These are phyloP conservation scores for Seiridium unicorne DNA, from an alignment of 2,329 filamentous ascomycete genomes.

Conservation along the genomic window DNA sequence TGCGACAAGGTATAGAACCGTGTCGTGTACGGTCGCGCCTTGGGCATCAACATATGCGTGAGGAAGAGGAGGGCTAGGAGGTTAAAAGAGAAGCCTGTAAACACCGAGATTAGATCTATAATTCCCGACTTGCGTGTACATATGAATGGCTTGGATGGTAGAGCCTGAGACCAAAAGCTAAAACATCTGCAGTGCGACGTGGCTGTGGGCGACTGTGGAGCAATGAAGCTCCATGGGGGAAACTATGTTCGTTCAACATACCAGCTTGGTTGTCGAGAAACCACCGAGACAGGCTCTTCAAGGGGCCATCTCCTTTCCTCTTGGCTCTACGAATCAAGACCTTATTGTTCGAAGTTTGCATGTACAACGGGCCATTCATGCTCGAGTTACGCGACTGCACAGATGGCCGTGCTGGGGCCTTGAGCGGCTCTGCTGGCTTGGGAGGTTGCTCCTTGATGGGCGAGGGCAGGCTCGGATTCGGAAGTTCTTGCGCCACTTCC, in stretches of 20 bases:
- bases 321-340: constrained; percentile 57
- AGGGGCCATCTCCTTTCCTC: constrained; percentile 60
- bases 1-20: constrained; percentile 90
- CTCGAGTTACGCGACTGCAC: constrained; percentile 14
- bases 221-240: neutral
- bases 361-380: constrained; percentile 58
- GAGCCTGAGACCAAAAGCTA: neutral
- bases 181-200: constrained; percentile 5
- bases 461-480: constrained; percentile 3
- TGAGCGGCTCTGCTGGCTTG: constrained; percentile 2
- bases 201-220: neutral
- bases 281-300: constrained; percentile 63
- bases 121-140: neutral
- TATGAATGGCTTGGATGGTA: neutral
- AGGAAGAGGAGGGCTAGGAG: constrained; percentile 80
- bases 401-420: neutral
- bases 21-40: constrained; percentile 72
- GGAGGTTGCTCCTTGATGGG: neutral
- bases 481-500: neutral
- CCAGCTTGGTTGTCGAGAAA: constrained; percentile 79
- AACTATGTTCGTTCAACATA: constrained; percentile 40
- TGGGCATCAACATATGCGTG: constrained; percentile 79
- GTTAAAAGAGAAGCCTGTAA: constrained; percentile 77
- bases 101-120: neutral
- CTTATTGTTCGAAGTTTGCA: constrained; percentile 52